These are phyloP conservation scores for Neospora caninum DNA, from an alignment of 169 alveolate species.

Conservation along the genomic window DNA sequence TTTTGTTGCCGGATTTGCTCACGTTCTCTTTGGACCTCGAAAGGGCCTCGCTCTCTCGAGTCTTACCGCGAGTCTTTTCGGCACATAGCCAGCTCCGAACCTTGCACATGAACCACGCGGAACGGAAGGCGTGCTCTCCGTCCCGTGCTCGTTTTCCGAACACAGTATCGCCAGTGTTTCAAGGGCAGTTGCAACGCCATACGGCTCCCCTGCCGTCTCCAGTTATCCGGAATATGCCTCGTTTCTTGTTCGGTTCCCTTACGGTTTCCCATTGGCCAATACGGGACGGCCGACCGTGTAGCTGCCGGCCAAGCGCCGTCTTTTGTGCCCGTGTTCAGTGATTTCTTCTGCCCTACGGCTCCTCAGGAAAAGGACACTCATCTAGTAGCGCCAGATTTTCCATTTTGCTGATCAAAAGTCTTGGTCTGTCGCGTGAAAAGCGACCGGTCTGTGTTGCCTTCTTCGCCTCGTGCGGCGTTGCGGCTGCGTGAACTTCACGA, in stretches of 20 bases:
- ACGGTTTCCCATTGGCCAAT: background rate
- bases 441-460: background rate
- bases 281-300: background rate
- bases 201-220: no score
- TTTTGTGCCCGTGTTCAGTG: background rate
- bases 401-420: background rate
- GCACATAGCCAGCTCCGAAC: no score
- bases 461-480: background rate
- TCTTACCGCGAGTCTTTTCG: no score
- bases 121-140: no score
- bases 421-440: background rate
- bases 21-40: no score
- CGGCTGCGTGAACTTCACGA: background rate
- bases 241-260: background rate
- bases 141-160: no score
- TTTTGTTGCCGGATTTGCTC: no score
- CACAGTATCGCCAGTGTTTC: no score
- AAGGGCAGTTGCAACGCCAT: no score
- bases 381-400: background rate
- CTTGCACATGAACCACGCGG: no score
- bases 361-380: background rate
- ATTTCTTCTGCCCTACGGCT: background rate
- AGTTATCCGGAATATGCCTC: background rate
- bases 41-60: no score
- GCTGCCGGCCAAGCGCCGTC: background rate